phyloP scores from a whole-genome alignment of 179 eudicot species.

The Pouteria campechiana region DNA sequence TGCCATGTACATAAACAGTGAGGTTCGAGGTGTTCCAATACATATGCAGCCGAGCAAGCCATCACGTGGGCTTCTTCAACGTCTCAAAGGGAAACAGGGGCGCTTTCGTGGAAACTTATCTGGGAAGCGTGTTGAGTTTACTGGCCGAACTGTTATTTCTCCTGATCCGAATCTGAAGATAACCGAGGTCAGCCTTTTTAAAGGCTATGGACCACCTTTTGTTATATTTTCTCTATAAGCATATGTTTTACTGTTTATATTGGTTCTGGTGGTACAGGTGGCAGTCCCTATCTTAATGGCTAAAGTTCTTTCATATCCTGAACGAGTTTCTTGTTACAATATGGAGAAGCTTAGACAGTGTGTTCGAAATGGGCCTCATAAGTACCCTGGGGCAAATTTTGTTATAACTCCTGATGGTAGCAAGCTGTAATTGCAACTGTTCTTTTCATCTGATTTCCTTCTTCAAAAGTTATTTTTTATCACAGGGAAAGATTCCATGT shows the following conservation, averaged over 20 bases:
- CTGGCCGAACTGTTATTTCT: slow-evolving; percentile 94
- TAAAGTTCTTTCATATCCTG: slow-evolving; percentile 70
- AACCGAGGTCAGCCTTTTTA: slow-evolving; percentile 62
- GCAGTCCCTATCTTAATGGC: slow-evolving; percentile 94
- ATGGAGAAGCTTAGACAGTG: slow-evolving; percentile 88
- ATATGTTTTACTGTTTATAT: not conserved
- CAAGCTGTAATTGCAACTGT: slow-evolving; percentile 50
- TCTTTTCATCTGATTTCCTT: not conserved
- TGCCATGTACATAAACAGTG: slow-evolving; percentile 89
- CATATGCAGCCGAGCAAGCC: slow-evolving; percentile 29
- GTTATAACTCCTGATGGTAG: slow-evolving; percentile 51
- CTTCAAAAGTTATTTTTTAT: not conserved
- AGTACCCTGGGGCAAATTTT: slow-evolving; percentile 90
- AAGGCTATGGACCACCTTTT: too few relatives aligned
- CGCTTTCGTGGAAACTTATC: slow-evolving; percentile 94
- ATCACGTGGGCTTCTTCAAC: slow-evolving; percentile 81
- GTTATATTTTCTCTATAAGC: not conserved
- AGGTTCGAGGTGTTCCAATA: slow-evolving; percentile 44
- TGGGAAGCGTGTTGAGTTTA: slow-evolving; percentile 97
- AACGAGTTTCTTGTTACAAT: slow-evolving; percentile 75
- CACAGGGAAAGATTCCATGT: too few relatives aligned
- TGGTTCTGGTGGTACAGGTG: slow-evolving; percentile 39
- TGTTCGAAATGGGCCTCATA: slow-evolving; percentile 88
- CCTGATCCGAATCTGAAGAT: slow-evolving; percentile 97
- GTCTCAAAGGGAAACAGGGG: slow-evolving; percentile 96